Conservation (phyloP, 2,329 filamentous ascomycete species). For the Hymenotorrendiella dingleyae region DNA sequence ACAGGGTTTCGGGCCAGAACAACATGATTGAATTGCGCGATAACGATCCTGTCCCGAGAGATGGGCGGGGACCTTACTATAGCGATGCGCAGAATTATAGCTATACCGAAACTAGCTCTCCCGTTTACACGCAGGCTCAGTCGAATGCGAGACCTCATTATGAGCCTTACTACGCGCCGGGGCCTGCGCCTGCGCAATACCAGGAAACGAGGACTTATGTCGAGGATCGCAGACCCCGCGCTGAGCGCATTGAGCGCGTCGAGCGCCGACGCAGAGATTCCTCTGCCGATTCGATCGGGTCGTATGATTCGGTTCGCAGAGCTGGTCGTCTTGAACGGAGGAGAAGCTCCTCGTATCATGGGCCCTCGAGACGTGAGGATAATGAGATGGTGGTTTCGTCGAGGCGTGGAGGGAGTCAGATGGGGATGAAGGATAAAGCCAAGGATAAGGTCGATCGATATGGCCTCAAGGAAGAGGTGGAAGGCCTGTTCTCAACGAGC, state of each 20-base stretch:
- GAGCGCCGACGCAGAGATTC: slow-evolving; percentile 1
- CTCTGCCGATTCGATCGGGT: background rate
- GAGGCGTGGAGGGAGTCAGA: slow-evolving; percentile 2
- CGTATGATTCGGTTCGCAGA: background rate
- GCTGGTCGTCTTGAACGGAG: background rate
- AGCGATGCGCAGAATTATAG: background rate
- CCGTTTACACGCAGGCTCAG: slow-evolving; percentile 4
- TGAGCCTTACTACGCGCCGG: slow-evolving; percentile 3
- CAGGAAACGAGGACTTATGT: background rate
- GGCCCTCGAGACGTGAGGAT: background rate
- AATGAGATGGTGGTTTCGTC: slow-evolving; percentile 1
- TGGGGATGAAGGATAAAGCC: slow-evolving; percentile 6
- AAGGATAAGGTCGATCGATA: slow-evolving; percentile 15
- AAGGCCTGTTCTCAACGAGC: slow-evolving; percentile 17
- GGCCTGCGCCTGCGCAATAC: background rate
- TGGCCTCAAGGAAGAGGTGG: slow-evolving; percentile 20
- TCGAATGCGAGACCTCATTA: slow-evolving; percentile 11
- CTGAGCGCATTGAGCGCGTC: background rate
- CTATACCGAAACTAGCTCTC: background rate
- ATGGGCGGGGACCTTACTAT: background rate
- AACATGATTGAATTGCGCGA: slow-evolving; percentile 1
- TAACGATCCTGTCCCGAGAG: background rate
- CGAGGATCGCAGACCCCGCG: background rate
- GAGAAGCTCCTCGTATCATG: slow-evolving; percentile 5
- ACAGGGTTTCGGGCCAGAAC: background rate